Base-by-base conservation (phyloP, 164 flowering plant genomes). In the Magnolia officinalis region DNA sequence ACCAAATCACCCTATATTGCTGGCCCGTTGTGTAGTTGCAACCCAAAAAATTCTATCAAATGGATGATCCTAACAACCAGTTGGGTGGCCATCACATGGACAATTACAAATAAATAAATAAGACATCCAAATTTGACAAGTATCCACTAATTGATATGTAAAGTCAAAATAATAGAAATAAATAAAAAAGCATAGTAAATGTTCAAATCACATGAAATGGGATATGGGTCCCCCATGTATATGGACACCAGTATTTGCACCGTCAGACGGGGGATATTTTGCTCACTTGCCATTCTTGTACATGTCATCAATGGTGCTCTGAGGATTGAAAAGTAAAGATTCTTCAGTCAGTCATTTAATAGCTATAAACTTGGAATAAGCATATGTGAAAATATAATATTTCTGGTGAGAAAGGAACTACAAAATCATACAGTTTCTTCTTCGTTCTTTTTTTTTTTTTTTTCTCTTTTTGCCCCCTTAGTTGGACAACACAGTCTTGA, bases 301-400 rank as follows among this genome's bases (percentile, higher is more conserved):
- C 91, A 94, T 85, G 71, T 78, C 72, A 79, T 90, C 94, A 29
- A 94, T 90, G 67, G 80, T 78, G 45, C 58, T 75, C 98, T 94
- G 91, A 20, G 72, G 69, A 68, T 24, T 74, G 6, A 77, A 13
- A 37, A 49, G 13, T 24, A 24, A 52, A 20, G 74, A 29, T 26
- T 21, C 8, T 24, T 50, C 18, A 19, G 2, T 7, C 7, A 69
- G 50, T 10, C 19, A 63, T 63, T 11, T 11, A 2, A 18, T 29
- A 63, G 14, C 8, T 61, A 11, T 8, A 63, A 9, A 18, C 8
- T 31, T 1, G 24, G 18, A 29, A 19, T 13, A 63, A 73, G 18
- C 19, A n/a, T 37, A 29, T 7, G 23, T 59, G 7, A 26, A 11
- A 23, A 26, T 58, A 20, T 2, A 2, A 16, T 73, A 29, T 63